Evolutionary conservation across 1,284 basidiomycete species (phyloP).

Genomic region (Stygiomarasmius scandens): DNA sequence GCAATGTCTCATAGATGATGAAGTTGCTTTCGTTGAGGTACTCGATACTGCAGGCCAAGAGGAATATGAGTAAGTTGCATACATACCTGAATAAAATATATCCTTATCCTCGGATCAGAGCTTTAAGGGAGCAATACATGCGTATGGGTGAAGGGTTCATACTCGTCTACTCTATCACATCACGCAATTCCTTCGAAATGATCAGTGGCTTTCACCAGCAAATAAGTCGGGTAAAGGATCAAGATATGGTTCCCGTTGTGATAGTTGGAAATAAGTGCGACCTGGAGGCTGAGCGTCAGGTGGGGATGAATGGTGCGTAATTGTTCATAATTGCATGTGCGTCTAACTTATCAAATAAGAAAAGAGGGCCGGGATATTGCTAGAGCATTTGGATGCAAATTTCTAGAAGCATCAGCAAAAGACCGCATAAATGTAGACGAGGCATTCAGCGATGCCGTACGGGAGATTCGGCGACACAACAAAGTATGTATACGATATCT

Average conservation of each 20-base stretch:
- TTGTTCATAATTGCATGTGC: neutral
- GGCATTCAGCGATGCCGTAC: conserved; percentile 95
- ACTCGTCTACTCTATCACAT: conserved; percentile 99
- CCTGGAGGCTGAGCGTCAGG: conserved; percentile 96
- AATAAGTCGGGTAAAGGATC: conserved; percentile 95
- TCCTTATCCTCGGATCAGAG: too few species aligned
- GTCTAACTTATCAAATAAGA: neutral
- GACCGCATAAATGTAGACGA: conserved; percentile 98
- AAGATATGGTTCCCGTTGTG: conserved; percentile 96
- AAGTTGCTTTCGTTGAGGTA: conserved; percentile 96
- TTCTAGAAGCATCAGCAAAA: conserved; percentile 99
- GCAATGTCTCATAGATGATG: conserved; percentile 96
- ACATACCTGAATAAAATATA: too few species aligned
- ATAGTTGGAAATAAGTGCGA: conserved; percentile 99
- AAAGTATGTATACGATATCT: conserved; percentile 50
- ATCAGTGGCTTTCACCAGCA: conserved; percentile 98
- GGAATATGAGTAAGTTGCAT: conserved; percentile 96
- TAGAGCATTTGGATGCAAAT: conserved; percentile 95
- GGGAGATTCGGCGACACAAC: conserved; percentile 97
- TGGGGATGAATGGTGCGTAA: conserved; percentile 87
- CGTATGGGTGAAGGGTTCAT: conserved; percentile 97
- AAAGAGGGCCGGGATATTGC: conserved; percentile 97
- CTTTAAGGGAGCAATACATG: conserved; percentile 98
- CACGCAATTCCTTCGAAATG: conserved; percentile 96
- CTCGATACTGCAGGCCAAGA: conserved; percentile 99